phyloP scores from a whole-genome alignment of 1,284 basidiomycete genomes.

The Psilocybe mexicana region DNA sequence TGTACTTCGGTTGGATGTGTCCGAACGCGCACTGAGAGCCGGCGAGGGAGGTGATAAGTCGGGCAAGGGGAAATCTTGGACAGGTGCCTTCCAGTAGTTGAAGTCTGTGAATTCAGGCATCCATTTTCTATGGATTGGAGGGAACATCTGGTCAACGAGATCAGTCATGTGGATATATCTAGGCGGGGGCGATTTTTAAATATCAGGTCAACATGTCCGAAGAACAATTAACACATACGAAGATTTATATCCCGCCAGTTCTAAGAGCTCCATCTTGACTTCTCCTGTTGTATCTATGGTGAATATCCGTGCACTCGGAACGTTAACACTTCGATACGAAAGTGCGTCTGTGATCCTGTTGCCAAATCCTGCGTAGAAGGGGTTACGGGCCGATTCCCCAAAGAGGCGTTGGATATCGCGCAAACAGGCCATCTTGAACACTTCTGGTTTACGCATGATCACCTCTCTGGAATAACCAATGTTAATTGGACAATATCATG shows the following conservation, averaged over 20 bases:
- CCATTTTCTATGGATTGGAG: slow-evolving; percentile 88
- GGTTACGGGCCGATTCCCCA: slow-evolving; percentile 67
- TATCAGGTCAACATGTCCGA: not conserved
- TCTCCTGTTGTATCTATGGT: slow-evolving; percentile 96
- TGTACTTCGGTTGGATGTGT: slow-evolving; percentile 72
- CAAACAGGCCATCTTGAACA: slow-evolving; percentile 99
- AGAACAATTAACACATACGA: slow-evolving; percentile 55
- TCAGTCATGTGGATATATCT: slow-evolving; percentile 98
- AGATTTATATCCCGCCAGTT: slow-evolving; percentile 95
- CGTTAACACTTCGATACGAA: slow-evolving; percentile 94
- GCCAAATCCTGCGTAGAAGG: slow-evolving; percentile 98
- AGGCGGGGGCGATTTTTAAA: not conserved
- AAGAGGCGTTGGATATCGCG: slow-evolving; percentile 95
- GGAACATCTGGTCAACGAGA: slow-evolving; percentile 99
- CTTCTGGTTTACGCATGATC: slow-evolving; percentile 98
- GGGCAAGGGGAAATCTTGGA: slow-evolving; percentile 81
- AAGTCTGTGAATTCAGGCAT: slow-evolving; percentile 94
- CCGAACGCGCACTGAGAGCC: slow-evolving; percentile 88
- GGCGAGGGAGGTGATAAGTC: slow-evolving; percentile 92
- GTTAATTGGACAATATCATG: not conserved
- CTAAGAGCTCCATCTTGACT: slow-evolving; percentile 96
- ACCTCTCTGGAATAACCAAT: slow-evolving; percentile 67
- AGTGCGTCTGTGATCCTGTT: slow-evolving; percentile 98
- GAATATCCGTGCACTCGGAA: slow-evolving; percentile 94
- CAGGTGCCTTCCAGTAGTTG: slow-evolving; percentile 91